Evolutionary conservation across 768 basidiomycete genomes (phyloP), one percentile per base, ranked within the genome.

Genomic region (Hericium coralloides): DNA sequence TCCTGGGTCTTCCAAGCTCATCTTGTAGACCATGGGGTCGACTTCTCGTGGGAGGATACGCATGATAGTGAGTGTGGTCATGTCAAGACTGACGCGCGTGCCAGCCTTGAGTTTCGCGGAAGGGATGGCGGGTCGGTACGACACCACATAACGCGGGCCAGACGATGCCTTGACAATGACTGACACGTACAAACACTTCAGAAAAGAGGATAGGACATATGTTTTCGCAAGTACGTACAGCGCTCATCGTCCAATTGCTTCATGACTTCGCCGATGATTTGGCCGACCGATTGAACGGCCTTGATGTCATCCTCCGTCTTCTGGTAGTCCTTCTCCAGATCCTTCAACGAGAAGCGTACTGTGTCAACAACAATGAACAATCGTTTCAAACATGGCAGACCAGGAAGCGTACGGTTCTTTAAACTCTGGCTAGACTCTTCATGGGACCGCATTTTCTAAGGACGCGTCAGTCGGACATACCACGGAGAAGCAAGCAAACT

Each of bases 1-100:
- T 74, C 93, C 94, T 2, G 97, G 93, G 66, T 98, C 95, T 71
- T 99, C 97, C 66, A 97, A 76, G 61, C 92, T 95, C 97, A 98
- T 99, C 75, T 98, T 98, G 78, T 99, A 99, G 12, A 99, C 95
- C 65, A 95, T 74, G 15, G 97, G 97, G 68, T 99, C 97, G 7
- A 99, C 92, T 70, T 99, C 97, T 60, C 97, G 83, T 4, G 97
- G 97, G 18, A 99, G 77, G 53, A 98, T 95, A 38, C 97, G 90
- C 94, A 99, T 98, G 67, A 99, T 92, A 6, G 97, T 99, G 36
- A 98, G 76, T 2, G 97, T 98, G 3, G 97, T 99, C 97, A 99
- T 98, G 70, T 99, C 97, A 36, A 99, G 83, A 55, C 94, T 95
- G 57, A 99, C 97, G 61, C 97, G 90, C 3, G 92, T 92, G 52